Conservation (phyloP, 2,329 filamentous ascomycete genomes). For the Teratosphaeria epicoccoides region DNA sequence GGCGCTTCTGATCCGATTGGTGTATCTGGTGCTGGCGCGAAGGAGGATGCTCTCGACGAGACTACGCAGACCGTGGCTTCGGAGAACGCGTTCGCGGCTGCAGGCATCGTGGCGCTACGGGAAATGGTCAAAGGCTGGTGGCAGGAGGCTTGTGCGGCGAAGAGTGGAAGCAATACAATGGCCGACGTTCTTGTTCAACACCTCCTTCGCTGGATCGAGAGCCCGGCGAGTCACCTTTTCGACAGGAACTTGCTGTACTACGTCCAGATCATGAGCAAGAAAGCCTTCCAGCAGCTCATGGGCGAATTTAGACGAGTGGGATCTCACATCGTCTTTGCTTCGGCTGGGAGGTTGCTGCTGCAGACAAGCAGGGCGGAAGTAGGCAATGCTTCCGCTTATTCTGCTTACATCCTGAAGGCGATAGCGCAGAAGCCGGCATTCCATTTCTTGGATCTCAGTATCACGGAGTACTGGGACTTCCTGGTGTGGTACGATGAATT, state of each 20-base stretch:
- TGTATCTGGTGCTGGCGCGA: constrained; percentile 63
- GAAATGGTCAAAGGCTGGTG: constrained; percentile 99
- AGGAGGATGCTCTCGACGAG: constrained; percentile 49
- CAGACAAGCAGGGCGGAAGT: constrained; percentile 97
- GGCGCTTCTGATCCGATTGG: constrained; percentile 69
- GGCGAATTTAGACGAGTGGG: constrained; percentile 91
- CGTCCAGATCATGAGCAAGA: constrained; percentile 96
- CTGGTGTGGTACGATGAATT: constrained; percentile 98
- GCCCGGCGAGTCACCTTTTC: constrained; percentile 85
- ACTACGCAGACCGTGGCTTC: constrained; percentile 64
- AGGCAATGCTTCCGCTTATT: constrained; percentile 91
- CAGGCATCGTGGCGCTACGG: constrained; percentile 77
- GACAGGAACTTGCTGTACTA: constrained; percentile 92
- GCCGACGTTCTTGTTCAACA: constrained; percentile 97
- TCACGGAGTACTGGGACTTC: constrained; percentile 99
- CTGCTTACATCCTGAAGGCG: constrained; percentile 93
- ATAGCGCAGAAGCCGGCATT: constrained; percentile 94
- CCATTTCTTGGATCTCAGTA: constrained; percentile 91
- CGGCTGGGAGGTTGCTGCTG: constrained; percentile 73
- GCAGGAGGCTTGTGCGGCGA: constrained; percentile 57
- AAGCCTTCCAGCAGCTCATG: constrained; percentile 95
- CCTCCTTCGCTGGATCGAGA: constrained; percentile 93
- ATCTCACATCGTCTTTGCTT: constrained; percentile 92
- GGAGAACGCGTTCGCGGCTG: constrained; percentile 85
- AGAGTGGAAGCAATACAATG: constrained; percentile 75